A percentile compares a stretch with the other conserved stretches of the same genome.
Conservation (phyloP, 148 eudicot species). For the Hydrangea macrophylla region DNA sequence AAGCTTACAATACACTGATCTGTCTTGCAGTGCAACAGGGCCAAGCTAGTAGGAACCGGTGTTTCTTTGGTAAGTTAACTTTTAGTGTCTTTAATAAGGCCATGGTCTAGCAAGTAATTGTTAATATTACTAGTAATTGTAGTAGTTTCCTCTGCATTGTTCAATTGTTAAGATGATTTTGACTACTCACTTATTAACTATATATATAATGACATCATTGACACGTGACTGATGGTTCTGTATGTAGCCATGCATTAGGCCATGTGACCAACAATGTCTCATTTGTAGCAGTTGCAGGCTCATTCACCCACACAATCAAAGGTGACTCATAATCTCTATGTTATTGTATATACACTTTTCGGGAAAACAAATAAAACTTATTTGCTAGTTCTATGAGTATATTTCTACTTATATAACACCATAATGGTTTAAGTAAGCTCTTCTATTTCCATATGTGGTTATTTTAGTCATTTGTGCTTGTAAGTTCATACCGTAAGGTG, state of each 20-base stretch:
- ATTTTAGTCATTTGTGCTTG: neutral
- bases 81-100: too few relatives aligned
- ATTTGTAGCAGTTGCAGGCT: conserved; percentile 98
- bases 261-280: conserved; percentile 97
- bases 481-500: too few relatives aligned
- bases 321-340: conserved; percentile 34
- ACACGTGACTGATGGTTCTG: conserved; percentile 20
- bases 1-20: too few relatives aligned
- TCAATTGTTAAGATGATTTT: neutral
- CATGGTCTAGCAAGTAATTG: too few relatives aligned
- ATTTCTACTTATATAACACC: neutral
- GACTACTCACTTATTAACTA: neutral
- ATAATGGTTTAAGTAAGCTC: conserved; percentile 22
- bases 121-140: too few relatives aligned
- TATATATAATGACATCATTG: too few relatives aligned
- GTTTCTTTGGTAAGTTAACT: too few relatives aligned
- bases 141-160: too few relatives aligned
- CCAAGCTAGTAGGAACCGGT: too few relatives aligned
- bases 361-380: too few relatives aligned
- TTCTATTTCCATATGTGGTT: neutral
- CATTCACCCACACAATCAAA: conserved; percentile 97
- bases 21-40: too few relatives aligned
- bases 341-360: neutral
- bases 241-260: conserved; percentile 89
- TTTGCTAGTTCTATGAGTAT: too few relatives aligned